Evolutionary conservation across 2,329 filamentous ascomycete genomes (phyloP).

Genomic region (Pestalotiopsis sp.): DNA sequence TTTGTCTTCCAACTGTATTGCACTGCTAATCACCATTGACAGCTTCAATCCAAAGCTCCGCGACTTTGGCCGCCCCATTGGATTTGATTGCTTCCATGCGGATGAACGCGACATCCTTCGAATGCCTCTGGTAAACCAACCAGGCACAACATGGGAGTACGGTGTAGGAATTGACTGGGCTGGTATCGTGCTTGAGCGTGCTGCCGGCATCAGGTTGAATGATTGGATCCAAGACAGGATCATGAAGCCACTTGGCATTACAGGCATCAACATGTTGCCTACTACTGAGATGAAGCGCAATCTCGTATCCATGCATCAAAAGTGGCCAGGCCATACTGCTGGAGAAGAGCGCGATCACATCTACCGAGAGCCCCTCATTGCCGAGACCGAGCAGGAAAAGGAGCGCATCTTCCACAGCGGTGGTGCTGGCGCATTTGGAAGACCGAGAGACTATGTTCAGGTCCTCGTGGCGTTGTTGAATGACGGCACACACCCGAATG

Average conservation of each 20-base stretch:
- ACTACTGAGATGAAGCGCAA: slow-evolving; percentile 53
- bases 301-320: slow-evolving; percentile 59
- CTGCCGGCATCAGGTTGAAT: slow-evolving; percentile 44
- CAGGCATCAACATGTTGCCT: slow-evolving; percentile 60
- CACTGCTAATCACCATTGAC: not conserved
- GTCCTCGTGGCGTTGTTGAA: slow-evolving; percentile 66
- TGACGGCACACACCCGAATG: slow-evolving; percentile 63
- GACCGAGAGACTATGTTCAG: slow-evolving; percentile 62
- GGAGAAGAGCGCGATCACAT: slow-evolving; percentile 48
- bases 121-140: slow-evolving; percentile 62
- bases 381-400: slow-evolving; percentile 43
- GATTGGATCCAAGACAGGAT: slow-evolving; percentile 52
- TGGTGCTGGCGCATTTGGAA: slow-evolving; percentile 63
- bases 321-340: slow-evolving; percentile 45
- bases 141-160: slow-evolving; percentile 64
- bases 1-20: not conserved
- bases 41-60: slow-evolving; percentile 44
- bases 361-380: slow-evolving; percentile 37
- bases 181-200: slow-evolving; percentile 49
- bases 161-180: slow-evolving; percentile 59
- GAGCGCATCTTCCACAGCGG: slow-evolving; percentile 56
- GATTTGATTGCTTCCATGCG: slow-evolving; percentile 61
- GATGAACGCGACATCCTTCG: slow-evolving; percentile 50
- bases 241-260: slow-evolving; percentile 48
- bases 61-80: slow-evolving; percentile 49